Conservation (phyloP, 305 asterid species). For the Salvia sclarea region DNA sequence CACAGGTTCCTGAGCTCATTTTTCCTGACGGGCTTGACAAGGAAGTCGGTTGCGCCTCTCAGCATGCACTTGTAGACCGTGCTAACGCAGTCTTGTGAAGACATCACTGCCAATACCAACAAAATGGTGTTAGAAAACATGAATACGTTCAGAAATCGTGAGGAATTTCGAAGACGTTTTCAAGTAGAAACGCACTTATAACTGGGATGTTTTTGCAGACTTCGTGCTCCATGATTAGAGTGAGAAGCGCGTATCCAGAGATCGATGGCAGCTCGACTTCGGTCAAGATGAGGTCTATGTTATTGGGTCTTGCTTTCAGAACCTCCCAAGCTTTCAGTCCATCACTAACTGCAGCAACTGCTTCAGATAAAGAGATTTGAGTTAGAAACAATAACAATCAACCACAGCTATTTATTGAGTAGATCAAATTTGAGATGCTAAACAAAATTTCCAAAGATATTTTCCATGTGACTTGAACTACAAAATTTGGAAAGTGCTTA, state of each 20-base stretch:
- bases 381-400: not conserved
- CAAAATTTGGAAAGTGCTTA: not conserved
- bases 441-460: not conserved
- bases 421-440: too few relatives aligned
- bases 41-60: slow-evolving; percentile 95
- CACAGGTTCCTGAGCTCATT: slow-evolving; percentile 93
- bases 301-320: slow-evolving; percentile 59
- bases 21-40: slow-evolving; percentile 87
- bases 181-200: slow-evolving; percentile 57
- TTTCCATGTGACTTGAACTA: not conserved
- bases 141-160: not conserved
- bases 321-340: slow-evolving; percentile 97
- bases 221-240: slow-evolving; percentile 83
- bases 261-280: slow-evolving; percentile 89
- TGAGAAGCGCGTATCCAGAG: slow-evolving; percentile 90
- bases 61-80: slow-evolving; percentile 95
- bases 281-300: slow-evolving; percentile 79
- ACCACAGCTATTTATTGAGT: not conserved
- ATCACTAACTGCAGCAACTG: slow-evolving; percentile 91
- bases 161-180: slow-evolving; percentile 1
- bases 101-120: slow-evolving; percentile 76
- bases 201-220: slow-evolving; percentile 88
- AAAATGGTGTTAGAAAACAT: not conserved
- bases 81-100: slow-evolving; percentile 79
- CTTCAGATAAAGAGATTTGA: slow-evolving; percentile 20